Evolutionary conservation across 768 basidiomycete genomes (phyloP), one percentile per base, ranked within the genome.

Genomic region (Rhodotorula paludigena): DNA sequence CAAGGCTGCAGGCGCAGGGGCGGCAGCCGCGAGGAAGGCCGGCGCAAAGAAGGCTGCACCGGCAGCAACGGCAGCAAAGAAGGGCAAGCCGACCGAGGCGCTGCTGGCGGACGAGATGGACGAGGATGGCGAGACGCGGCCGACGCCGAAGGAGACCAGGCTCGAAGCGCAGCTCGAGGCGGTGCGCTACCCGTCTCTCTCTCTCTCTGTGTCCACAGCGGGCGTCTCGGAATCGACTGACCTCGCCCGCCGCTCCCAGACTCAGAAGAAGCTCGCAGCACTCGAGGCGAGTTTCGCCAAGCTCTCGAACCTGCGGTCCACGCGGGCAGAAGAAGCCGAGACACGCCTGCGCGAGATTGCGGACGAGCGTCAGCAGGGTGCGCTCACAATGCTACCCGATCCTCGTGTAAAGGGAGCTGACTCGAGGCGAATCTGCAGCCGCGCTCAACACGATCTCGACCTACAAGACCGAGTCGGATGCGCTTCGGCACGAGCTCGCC

Each of bases 381-480:
- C 11, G 70, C n/a, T n/a, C n/a, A n/a, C n/a, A n/a, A 3, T 15
- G 39, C 23, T 15, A 1, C 18, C 30, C n/a, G n/a, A n/a, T n/a
- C n/a, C n/a, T n/a, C n/a, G n/a, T n/a, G n/a, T n/a, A n/a, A n/a
- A n/a, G n/a, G n/a, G n/a, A n/a, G n/a, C n/a, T n/a, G n/a, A n/a
- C n/a, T n/a, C n/a, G n/a, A n/a, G n/a, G n/a, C n/a, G n/a, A n/a
- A n/a, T n/a, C 5, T 11, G 35, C 42, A 68, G 71, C 60, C 11
- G 33, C 57, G 20, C 21, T 23, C 41, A 54, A 57, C 28, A 68
- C 60, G 25, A 63, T 72, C 42, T 38, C 45, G 9, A 35, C 57
- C 23, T 72, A 68, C 64, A 72, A 72, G 53, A n/a, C 57, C 49
- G 71, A 68, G 41, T 35, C 39, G 45, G 67, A 68, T 53, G 36